A percentile compares a stretch with the other conserved stretches of the same genome.
phyloP scores from a whole-genome alignment of 352 stramenopile species.

The Globisporangium middletonii region DNA sequence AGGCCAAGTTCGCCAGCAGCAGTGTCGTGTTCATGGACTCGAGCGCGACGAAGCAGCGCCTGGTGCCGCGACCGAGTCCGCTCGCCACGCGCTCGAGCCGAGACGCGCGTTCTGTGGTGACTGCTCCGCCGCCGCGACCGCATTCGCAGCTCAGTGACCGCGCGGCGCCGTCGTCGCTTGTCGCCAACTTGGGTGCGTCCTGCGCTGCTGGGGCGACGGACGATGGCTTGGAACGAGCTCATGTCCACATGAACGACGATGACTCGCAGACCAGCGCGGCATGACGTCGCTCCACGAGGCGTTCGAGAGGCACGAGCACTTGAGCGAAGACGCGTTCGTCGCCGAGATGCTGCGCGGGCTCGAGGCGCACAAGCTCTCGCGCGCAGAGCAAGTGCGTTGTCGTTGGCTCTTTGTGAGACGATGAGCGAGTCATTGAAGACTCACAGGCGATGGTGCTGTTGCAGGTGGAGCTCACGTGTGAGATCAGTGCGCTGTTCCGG shows the following conservation, averaged over 20 bases:
- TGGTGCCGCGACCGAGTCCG: conserved; percentile 2
- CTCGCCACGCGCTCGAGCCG: neutral
- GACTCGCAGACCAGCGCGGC: conserved; percentile 26
- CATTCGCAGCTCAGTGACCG: neutral
- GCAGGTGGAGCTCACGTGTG: conserved; percentile 27
- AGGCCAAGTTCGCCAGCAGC: conserved; percentile 12
- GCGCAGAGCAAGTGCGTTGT: conserved; percentile 21
- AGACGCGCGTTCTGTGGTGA: neutral
- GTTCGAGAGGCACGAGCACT: conserved; percentile 24
- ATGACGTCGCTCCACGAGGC: conserved; percentile 28
- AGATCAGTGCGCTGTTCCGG: conserved; percentile 32
- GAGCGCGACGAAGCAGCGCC: conserved; percentile 5
- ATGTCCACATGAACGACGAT: neutral
- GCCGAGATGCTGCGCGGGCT: conserved; percentile 26
- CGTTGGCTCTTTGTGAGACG: neutral
- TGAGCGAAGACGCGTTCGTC: conserved; percentile 44
- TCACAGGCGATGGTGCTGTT: neutral
- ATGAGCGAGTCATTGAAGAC: neutral
- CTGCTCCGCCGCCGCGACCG: no score
- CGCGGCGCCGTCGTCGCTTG: conserved; percentile 1
- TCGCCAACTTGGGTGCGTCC: conserved; percentile 9
- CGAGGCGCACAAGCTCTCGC: conserved; percentile 11
- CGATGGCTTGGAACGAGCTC: neutral
- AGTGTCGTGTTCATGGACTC: conserved; percentile 5
- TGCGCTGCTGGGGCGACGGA: neutral